Conservation (phyloP, 495 filamentous ascomycete species). For the Xylaria scruposa region DNA sequence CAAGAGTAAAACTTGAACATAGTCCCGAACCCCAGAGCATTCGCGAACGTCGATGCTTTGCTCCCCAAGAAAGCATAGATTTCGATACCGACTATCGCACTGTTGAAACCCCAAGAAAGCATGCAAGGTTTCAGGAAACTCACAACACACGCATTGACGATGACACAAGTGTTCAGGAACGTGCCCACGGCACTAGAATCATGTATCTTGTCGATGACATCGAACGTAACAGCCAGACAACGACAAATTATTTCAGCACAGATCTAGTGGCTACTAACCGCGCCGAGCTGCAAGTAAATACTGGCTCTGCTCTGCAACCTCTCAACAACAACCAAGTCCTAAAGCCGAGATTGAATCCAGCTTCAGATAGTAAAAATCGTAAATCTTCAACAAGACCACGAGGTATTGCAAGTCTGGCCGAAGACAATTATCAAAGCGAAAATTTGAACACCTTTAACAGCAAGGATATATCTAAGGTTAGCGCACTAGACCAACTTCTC, state of each 20-base stretch:
- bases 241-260: not conserved
- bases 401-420: constrained; percentile 24
- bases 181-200: not conserved
- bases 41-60: constrained; percentile 39
- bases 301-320: constrained; percentile 4
- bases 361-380: not conserved
- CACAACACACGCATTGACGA: not conserved
- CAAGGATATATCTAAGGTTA: constrained; percentile 19
- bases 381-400: constrained; percentile 5
- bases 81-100: constrained; percentile 71
- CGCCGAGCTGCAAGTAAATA: not conserved
- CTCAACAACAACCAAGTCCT: constrained; percentile 21
- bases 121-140: constrained; percentile 26
- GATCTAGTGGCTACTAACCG: not conserved
- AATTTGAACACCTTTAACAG: not conserved
- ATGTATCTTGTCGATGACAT: not conserved
- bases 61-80: constrained; percentile 68
- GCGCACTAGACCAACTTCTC: constrained; percentile 29
- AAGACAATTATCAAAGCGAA: constrained; percentile 29
- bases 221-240: not conserved
- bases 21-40: constrained; percentile 48
- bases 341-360: constrained; percentile 1
- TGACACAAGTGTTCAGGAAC: not conserved
- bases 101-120: constrained; percentile 70
- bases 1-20: constrained; percentile 45